Percentiles rank a stretch among this genome's conserved stretches.
phyloP scores from a whole-genome alignment of 495 filamentous ascomycete genomes.

The Podospora appendiculata region DNA sequence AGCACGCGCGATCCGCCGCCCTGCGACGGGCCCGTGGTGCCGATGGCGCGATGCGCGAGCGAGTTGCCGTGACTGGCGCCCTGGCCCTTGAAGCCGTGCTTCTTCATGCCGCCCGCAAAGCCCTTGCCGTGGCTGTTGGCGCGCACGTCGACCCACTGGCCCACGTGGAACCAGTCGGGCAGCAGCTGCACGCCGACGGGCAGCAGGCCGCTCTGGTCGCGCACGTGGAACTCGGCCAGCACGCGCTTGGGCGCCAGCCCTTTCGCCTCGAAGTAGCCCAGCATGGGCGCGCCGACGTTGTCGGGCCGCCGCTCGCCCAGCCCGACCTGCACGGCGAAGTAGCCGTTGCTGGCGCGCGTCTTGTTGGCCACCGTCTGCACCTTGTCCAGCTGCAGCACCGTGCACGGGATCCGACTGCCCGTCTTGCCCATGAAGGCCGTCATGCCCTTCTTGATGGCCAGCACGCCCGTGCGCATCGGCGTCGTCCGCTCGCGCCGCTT shows the following conservation, averaged over 20 bases:
- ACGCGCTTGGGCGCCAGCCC: constrained; percentile 73
- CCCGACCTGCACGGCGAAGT: constrained; percentile 88
- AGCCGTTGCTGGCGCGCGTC: constrained; percentile 72
- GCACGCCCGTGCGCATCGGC: constrained; percentile 71
- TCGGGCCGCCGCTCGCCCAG: constrained; percentile 64
- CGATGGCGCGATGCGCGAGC: constrained; percentile 81
- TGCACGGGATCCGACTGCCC: constrained; percentile 75
- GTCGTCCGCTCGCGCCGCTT: constrained; percentile 67
- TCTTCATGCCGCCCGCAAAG: constrained; percentile 96
- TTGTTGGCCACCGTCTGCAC: constrained; percentile 83
- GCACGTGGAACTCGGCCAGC: constrained; percentile 82
- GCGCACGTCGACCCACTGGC: constrained; percentile 82
- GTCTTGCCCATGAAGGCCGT: constrained; percentile 77
- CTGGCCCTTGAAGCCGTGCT: constrained; percentile 80
- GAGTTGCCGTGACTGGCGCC: constrained; percentile 91
- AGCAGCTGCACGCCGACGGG: constrained; percentile 63
- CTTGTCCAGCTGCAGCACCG: constrained; percentile 88
- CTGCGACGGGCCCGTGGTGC: constrained; percentile 78
- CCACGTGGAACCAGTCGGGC: constrained; percentile 81
- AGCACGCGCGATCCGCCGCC: constrained; percentile 86
- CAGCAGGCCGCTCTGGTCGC: constrained; percentile 62
- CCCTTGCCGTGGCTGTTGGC: constrained; percentile 76
- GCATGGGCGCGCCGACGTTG: constrained; percentile 69
- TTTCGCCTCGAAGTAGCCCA: constrained; percentile 77
- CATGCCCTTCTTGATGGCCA: constrained; percentile 92